Base-by-base conservation (phyloP, 2,329 filamentous ascomycete species). In the Mariannaea sp. region DNA sequence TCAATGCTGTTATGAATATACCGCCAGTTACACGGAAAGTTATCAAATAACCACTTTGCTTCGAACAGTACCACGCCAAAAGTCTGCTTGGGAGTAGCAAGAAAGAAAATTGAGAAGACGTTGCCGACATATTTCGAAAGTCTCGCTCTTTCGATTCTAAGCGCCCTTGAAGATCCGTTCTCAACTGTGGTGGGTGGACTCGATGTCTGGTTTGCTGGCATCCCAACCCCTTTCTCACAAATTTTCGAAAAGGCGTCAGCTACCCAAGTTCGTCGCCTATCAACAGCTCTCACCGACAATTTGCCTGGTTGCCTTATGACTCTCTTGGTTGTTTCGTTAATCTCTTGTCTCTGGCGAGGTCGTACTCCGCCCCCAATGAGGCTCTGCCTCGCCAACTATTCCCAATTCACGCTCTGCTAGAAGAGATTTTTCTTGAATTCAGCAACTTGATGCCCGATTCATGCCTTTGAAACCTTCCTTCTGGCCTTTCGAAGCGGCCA, bases 311-410 rank as follows among this genome's bases (percentile, higher is more conserved):
- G 14, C 39, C 26, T 42, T 42, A 7, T 42, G 14, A 10, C 39
- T 24, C 12, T 27, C 13, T 14, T 9, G 9, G 9, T 29, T 8
- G 10, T 42, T 27, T 24, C 14, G 29, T 22, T 26, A 5, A 12
- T 3, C n/a, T 36, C 33, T 30, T 14, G 10, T 29, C 12, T 19
- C 10, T 1, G 3, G 47, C 49, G 39, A 46, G 2, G 49, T 44
- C 13, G 22, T 57, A 20, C 53, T 49, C 36, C 43, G 57, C 57
- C 57, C 43, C 49, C 48, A 12, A 49, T 50, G 58, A 60, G 57
- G 58, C 58, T 60, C 57, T 60, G 46, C 17, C 22, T 4, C 13
- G 29, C 29, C 29, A 6, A n/a, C 13, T 10, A 10, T n/a, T n/a
- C n/a, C 9, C 16, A 10, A 30, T 26, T 30, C 19, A 24, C 35